Base-by-base conservation (phyloP, 805 yeast genomes). In the Torulaspora indica region DNA sequence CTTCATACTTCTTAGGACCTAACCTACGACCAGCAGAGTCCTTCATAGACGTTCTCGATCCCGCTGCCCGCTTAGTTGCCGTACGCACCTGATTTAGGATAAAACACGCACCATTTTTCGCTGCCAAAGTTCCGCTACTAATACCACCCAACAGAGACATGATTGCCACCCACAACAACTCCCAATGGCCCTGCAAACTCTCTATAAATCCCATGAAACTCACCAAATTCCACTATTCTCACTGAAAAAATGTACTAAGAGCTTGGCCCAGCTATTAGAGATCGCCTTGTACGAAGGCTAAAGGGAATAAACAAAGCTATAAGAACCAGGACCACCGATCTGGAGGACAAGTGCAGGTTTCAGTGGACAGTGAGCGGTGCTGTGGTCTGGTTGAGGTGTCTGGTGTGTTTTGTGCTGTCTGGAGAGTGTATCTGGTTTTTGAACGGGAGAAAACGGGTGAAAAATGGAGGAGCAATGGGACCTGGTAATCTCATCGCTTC, bases 11-110 rank as follows among this genome's bases (percentile, higher is more conserved):
- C 69, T 93, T 93, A 28, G 95, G 85, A 20, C 98, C 98, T 40
- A 93, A 71, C 61, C 98, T 75, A 66, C 95, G 81, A 72, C 98
- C 98, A 3, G 88, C 88, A 12, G 98, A 90, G 65, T 90, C 96
- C 63, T 84, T 83, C 79, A 85, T 90, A 54, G 85, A 85, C 13
- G 96, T 85, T 68, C 81, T 85, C n/a, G 97, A 88, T 56, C 97
- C 96, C 15, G 95, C 88, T 6, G 93, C 96, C 63, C 81, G 84
- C 68, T 93, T 93, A 12, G 96, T 88, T 22, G 98, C 96, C 15
- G 80, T 80, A 75, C 98, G 88, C 10, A 88, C 78, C 45, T 71
- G 75, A 23, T 54, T 53, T 12, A 53, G 42, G 15, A 58, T 40
- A 29, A 27, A 38, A 35, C 48, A 48, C 1, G 52, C 52, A 23